Base-by-base conservation (phyloP, 2,329 filamentous ascomycete species). In the Pseudogymnoascus destructans region DNA sequence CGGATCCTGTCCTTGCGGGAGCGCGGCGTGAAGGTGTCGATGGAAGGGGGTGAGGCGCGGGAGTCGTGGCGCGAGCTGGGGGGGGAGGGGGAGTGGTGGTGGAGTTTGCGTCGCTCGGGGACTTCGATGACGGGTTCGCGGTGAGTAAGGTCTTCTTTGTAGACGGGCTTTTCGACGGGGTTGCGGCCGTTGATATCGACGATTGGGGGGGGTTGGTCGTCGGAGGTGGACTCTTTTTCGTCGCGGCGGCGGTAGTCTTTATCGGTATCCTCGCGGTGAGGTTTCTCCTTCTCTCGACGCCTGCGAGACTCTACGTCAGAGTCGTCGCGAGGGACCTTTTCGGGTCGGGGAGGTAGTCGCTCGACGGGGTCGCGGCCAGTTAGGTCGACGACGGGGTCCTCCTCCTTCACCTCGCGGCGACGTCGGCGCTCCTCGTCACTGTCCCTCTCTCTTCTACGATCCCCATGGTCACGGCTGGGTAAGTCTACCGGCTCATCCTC, bases 141-240 rank as follows among this genome's bases (percentile, higher is more conserved):
- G 10, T 42, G 13, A 36, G 63, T 55, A 36, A 62, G 58, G 9
- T 65, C 64, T 42, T 64, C 62, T 25, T 59, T 72, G 5, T 73
- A 69, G 15, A 27, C n/a, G 13, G 72, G 68, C 0, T 71, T 67
- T 38, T 83, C 79, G 61, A 80, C 49, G 74, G 78, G 73, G n/a
- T 72, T 21, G 27, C 73, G 71, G 63, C 52, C 68, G 66, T 23
- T 72, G 66, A 59, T 61, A 60, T 68, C 64, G 17, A 64, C 36
- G 21, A 57, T 54, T 19, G 64, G 56, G 23, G 63, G 57, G 13
- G 15, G 33, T 15, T 46, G 55, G 11, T 59, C 59, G 21, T 58
- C 59, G 49, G 33, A n/a, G 15, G 10, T 46, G 9, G 25, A 15
- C 32, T 58, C 42, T n/a, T 46, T 38, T 19, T 55, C 30, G 21